Evolutionary conservation across 306 rosid species (phyloP), one percentile per base, ranked within the genome.

Genomic region (Acmispon strigosus): DNA sequence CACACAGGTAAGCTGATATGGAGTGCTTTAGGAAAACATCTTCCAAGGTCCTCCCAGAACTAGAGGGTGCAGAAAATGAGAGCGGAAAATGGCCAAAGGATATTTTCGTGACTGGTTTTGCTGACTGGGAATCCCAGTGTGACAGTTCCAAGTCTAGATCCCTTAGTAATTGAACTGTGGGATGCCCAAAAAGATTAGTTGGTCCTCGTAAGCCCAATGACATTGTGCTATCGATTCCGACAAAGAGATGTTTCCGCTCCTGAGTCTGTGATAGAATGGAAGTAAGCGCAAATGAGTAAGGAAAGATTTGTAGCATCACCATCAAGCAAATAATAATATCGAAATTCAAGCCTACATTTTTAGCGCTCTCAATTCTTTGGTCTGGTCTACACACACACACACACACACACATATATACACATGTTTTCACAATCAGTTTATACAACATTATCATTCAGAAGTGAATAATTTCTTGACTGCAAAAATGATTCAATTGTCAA

Each of bases 21-120:
- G 97, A 91, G 72, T 91, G 95, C 47, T 89, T 84, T 69, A 94
- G 84, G 80, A 94, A 87, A 61, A 91, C 68, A 72, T 91, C 91
- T 77, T 85, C 78, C 50, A 91, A 84, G 81, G 88, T 84, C 83
- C 86, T 87, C 50, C 97, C 95, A 42, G 96, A 89, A 67, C 70
- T 17, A 34, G 96, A 78, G 44, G 88, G 52, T 36, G 90, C 80
- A 5, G 92, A 85, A 84, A 94, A 94, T 51, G 99, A 94, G 75
- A 89, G 87, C 6, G 99, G 96, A 80, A 89, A 94, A 87, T 94
- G 97, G 10, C 97, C 99, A 60, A 94, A 91, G 73, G 92, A 76
- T 69, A 94, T 86, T 85, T 91, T 94, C 70, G 85, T 91, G 65
- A 89, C 79, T 19, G 87, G 86, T 62, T 83, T 61, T 73, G 66